Conservation (phyloP, 2,329 filamentous ascomycete species). For the Byssothecium circinans region DNA sequence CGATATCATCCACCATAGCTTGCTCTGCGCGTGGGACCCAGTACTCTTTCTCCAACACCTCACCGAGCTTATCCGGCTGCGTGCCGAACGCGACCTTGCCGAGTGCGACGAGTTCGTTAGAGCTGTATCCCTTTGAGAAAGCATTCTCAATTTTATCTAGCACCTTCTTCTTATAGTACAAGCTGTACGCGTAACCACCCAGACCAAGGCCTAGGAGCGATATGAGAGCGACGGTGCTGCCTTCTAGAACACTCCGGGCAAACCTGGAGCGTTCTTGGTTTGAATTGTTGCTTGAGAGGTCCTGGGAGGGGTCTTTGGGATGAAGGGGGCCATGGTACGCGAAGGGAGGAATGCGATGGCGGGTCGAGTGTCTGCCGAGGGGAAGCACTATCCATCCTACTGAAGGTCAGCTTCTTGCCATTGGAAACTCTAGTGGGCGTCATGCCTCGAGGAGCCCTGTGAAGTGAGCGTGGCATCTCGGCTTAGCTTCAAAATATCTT, state of each 20-base stretch:
- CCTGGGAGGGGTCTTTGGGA: background rate
- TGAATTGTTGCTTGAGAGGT: background rate
- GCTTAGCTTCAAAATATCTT: constrained; percentile 1
- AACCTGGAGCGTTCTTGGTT: constrained; percentile 33
- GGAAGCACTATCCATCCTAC: constrained; percentile 36
- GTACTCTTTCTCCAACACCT: constrained; percentile 55
- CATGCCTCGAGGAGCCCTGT: constrained; percentile 23
- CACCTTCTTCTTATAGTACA: constrained; percentile 37
- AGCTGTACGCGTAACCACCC: constrained; percentile 38
- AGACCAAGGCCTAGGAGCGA: constrained; percentile 38
- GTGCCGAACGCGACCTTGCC: constrained; percentile 35
- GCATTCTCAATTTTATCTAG: constrained; percentile 39
- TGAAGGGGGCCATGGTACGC: constrained; percentile 13
- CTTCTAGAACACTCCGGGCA: constrained; percentile 36
- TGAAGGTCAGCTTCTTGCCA: constrained; percentile 7
- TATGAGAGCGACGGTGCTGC: constrained; percentile 38
- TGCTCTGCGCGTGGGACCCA: constrained; percentile 88
- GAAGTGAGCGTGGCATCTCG: constrained; percentile 28
- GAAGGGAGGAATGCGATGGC: constrained; percentile 15
- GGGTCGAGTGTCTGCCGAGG: constrained; percentile 23
- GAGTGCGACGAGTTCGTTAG: constrained; percentile 36
- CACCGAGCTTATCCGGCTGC: constrained; percentile 26
- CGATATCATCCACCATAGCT: constrained; percentile 74
- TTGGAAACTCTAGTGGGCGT: background rate
- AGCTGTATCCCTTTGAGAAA: constrained; percentile 37